Conservation (phyloP, 2,329 filamentous ascomycete genomes). For the Ceratocystiopsis minuta region DNA sequence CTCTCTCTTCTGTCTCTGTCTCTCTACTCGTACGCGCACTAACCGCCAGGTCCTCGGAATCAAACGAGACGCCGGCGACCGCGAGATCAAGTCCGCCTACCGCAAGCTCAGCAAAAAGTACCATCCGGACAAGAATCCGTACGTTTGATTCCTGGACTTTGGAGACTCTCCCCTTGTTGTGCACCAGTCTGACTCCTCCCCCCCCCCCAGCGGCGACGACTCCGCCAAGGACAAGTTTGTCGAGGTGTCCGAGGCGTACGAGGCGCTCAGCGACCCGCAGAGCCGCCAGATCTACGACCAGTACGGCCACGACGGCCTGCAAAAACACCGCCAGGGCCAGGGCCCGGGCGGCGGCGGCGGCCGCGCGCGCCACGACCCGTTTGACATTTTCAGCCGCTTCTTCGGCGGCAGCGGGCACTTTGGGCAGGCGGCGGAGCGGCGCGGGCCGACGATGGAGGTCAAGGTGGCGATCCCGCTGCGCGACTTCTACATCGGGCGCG, state of each 20-base stretch:
- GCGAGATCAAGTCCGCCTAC: conserved; percentile 88
- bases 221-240: conserved; percentile 81
- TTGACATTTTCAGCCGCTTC: conserved; percentile 91
- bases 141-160: conserved; percentile 26
- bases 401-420: conserved; percentile 85
- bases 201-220: conserved; percentile 45
- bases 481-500: conserved; percentile 83
- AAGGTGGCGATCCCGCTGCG: conserved; percentile 60
- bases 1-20: background rate
- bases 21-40: no score
- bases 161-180: no score
- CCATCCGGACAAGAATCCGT: conserved; percentile 97
- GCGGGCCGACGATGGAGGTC: conserved; percentile 79
- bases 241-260: conserved; percentile 87
- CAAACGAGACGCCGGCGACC: conserved; percentile 60
- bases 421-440: conserved; percentile 51
- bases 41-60: conserved; percentile 53
- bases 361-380: conserved; percentile 59
- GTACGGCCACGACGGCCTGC: conserved; percentile 78
- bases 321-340: conserved; percentile 55
- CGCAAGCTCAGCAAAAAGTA: conserved; percentile 83
- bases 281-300: conserved; percentile 83
- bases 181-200: no score
- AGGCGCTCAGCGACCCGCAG: conserved; percentile 64
- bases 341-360: conserved; percentile 33